Conservation (phyloP, 2,329 filamentous ascomycete species). For the Hyphodiscus sp. region DNA sequence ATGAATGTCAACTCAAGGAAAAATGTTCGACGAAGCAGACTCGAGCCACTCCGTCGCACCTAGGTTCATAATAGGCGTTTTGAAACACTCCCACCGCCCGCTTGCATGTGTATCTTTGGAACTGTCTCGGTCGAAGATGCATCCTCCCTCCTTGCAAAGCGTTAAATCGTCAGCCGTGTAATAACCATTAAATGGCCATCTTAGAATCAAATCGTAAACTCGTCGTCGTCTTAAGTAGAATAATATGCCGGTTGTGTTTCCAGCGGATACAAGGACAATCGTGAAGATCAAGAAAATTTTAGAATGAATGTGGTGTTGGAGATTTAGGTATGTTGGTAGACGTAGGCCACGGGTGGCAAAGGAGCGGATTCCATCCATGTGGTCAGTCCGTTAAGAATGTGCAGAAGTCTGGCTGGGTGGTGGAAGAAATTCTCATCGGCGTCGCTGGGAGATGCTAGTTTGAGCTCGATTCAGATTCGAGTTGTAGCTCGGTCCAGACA, state of each 20-base stretch:
- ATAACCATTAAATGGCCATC: slow-evolving; percentile 14
- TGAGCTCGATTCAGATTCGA: slow-evolving; percentile 40
- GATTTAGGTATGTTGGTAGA: slow-evolving; percentile 26
- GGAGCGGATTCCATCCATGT: slow-evolving; percentile 3
- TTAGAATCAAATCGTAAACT: slow-evolving; percentile 34
- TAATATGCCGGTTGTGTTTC: slow-evolving; percentile 31
- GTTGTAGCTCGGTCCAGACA: slow-evolving; percentile 46
- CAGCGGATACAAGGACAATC: slow-evolving; percentile 35
- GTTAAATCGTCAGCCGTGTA: slow-evolving; percentile 19
- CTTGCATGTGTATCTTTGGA: slow-evolving; percentile 28
- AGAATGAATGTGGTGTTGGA: slow-evolving; percentile 27
- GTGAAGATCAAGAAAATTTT: slow-evolving; percentile 25
- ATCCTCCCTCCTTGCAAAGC: slow-evolving; percentile 19
- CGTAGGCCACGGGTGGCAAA: slow-evolving; percentile 18
- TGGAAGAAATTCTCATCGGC: slow-evolving; percentile 20
- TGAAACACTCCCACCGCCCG: slow-evolving; percentile 11
- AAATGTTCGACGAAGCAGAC: slow-evolving; percentile 5
- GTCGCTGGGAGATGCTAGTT: slow-evolving; percentile 37
- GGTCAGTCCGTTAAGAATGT: slow-evolving; percentile 20
- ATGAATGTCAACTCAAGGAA: slow-evolving; percentile 29
- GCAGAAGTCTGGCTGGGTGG: slow-evolving; percentile 17
- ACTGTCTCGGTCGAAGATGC: slow-evolving; percentile 19
- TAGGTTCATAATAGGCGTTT: slow-evolving; percentile 29
- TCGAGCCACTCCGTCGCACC: slow-evolving; percentile 25
- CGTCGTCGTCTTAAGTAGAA: slow-evolving; percentile 34